Percentiles rank a stretch among this genome's conserved stretches.
phyloP scores from a whole-genome alignment of 2,329 filamentous ascomycete genomes.

The Hymenoscyphus fraxineus region DNA sequence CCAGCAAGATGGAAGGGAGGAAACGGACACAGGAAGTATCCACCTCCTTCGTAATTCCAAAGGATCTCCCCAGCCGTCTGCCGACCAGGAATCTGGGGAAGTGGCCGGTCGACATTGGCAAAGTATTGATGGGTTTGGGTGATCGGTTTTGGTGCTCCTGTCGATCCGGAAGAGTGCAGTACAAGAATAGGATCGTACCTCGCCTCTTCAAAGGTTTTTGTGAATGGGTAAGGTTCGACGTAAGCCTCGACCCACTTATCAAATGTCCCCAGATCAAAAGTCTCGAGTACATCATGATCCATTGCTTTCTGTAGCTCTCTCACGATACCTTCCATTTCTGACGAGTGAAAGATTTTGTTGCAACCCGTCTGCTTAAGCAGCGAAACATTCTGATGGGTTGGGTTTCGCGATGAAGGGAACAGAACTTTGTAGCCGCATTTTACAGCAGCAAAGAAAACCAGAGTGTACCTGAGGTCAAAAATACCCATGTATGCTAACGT shows the following conservation, averaged over 20 bases:
- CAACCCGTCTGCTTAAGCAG: constrained; percentile 9
- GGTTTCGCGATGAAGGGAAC: constrained; percentile 5
- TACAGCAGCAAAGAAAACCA: constrained; percentile 11
- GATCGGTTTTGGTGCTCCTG: constrained; percentile 8
- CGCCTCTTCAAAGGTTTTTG: constrained; percentile 33
- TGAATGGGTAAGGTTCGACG: constrained; percentile 26
- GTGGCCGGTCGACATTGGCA: not conserved
- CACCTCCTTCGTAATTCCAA: not conserved
- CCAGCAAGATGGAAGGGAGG: not conserved
- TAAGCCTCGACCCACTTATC: constrained; percentile 1
- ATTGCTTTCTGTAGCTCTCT: not conserved
- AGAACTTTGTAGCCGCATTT: constrained; percentile 13
- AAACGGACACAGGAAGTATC: not conserved
- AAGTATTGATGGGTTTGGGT: constrained; percentile 2
- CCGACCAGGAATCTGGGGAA: constrained; percentile 1
- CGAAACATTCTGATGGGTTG: constrained; percentile 4
- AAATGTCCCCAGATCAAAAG: not conserved
- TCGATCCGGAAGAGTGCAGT: constrained; percentile 10
- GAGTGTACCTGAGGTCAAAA: constrained; percentile 9
- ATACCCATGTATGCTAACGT: constrained; percentile 44
- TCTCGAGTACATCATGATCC: not conserved
- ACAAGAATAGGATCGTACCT: constrained; percentile 5
- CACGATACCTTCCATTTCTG: not conserved
- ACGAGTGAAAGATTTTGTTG: not conserved
- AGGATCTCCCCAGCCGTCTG: not conserved